Evolutionary conservation across 768 basidiomycete species (phyloP).

Genomic region (Suillus clintonianus): DNA sequence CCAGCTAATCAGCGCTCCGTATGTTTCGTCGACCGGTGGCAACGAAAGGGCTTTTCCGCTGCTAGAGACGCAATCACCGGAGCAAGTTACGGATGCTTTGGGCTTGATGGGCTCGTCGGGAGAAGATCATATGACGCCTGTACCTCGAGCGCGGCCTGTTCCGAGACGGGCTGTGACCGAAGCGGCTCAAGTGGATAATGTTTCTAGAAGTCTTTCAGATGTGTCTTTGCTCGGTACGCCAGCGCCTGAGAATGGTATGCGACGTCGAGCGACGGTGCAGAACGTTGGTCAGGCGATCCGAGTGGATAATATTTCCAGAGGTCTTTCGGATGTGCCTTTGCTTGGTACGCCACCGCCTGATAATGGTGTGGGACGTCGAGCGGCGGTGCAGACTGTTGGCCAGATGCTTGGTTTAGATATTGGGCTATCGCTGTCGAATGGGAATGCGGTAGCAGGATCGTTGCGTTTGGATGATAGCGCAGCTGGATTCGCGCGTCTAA

Average conservation of each 20-base stretch:
- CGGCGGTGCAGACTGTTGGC: conserved; percentile 10
- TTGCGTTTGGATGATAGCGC: conserved; percentile 11
- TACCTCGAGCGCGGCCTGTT: conserved; percentile 20
- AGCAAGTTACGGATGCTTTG: conserved; percentile 22
- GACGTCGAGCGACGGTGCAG: conserved; percentile 17
- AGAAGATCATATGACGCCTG: conserved; percentile 29
- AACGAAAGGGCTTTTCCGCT: conserved; percentile 31
- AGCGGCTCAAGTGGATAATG: conserved; percentile 11
- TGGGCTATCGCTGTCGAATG: conserved; percentile 8
- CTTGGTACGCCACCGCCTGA: conserved; percentile 10
- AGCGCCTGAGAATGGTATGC: conserved; percentile 11
- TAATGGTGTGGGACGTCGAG: conserved; percentile 20
- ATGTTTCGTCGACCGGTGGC: conserved; percentile 21
- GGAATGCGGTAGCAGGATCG: conserved; percentile 9
- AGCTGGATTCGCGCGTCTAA: neutral
- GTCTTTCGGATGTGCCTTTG: conserved; percentile 14
- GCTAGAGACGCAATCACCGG: conserved; percentile 25
- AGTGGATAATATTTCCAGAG: conserved; percentile 10
- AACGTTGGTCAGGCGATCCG: conserved; percentile 17
- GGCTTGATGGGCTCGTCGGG: conserved; percentile 26
- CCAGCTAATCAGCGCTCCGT: conserved; percentile 21
- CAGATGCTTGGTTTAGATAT: conserved; percentile 20
- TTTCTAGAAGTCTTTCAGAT: conserved; percentile 15
- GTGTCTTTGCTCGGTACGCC: conserved; percentile 10
- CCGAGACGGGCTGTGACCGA: conserved; percentile 26